These are phyloP conservation scores for Theobroma cacao DNA, from an alignment of 345 rosid genomes.

Conservation along the genomic window DNA sequence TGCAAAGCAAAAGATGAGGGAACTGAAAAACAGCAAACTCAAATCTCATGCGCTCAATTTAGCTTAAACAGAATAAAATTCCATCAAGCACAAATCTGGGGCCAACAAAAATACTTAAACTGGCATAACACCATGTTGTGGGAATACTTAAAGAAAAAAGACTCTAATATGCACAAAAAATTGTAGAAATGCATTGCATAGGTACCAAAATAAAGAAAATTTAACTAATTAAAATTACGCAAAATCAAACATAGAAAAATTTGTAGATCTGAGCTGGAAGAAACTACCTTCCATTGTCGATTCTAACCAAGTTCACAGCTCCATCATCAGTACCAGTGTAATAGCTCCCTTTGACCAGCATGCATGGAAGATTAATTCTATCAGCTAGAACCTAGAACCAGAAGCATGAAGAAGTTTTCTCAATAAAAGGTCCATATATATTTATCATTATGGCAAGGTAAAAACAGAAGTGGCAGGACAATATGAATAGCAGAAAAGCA, in stretches of 20 bases:
- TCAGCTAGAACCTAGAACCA: slow-evolving; percentile 80
- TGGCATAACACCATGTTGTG: not conserved
- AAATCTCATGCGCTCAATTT: not conserved
- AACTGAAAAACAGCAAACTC: not conserved
- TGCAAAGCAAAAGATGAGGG: not conserved
- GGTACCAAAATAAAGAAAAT: not conserved
- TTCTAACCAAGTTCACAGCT: slow-evolving; percentile 80
- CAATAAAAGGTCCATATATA: not conserved
- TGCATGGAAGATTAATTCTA: slow-evolving; percentile 81
- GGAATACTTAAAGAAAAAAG: not conserved
- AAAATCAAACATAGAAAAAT: slow-evolving; percentile 3
- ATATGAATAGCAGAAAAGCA: not conserved
- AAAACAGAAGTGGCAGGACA: not conserved
- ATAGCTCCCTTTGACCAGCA: slow-evolving; percentile 94
- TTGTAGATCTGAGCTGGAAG: slow-evolving; percentile 1
- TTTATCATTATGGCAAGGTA: not conserved
- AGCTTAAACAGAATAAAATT: not conserved
- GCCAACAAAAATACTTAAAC: not conserved
- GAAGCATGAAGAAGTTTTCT: slow-evolving; percentile 21
- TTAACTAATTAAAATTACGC: not conserved
- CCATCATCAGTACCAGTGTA: slow-evolving; percentile 98
- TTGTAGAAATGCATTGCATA: not conserved
- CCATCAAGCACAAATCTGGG: not conserved
- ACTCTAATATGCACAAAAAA: not conserved
- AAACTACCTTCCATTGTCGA: slow-evolving; percentile 65